Evolutionary conservation across 1,139 yeast species (phyloP), one percentile per base, ranked within the genome.

Genomic region (Citeromyces hawaiiensis): DNA sequence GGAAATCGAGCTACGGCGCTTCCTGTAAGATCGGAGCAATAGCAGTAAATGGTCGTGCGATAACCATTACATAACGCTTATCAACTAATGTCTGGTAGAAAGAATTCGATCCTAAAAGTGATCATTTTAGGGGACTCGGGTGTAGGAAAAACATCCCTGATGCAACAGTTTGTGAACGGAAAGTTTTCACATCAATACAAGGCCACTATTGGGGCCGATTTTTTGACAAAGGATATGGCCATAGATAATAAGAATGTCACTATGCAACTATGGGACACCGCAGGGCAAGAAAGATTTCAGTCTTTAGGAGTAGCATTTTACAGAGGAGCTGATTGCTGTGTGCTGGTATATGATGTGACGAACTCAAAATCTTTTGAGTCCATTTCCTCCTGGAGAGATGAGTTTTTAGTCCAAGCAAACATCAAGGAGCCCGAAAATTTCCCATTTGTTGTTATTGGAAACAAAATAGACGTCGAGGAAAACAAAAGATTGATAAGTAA

Each of bases 271-370:
- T 91, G 98, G 98, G 98, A 91, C 57, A 91, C 98, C 36, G 98
- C 98, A 2, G 98, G 98, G 25, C 98, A 91, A 65, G 98, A 91
- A 61, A 68, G 98, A 49, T 91, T 91, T 67, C 98, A 91, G 62
- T 80, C 94, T 44, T 68, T 91, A 47, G 98, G 98, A 14, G 97
- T 91, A 37, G 98, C 98, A 1, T 91, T 91, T 59, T 91, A 91
- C 60, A 70, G 98, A 51, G 98, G 98, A 31, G 96, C 98, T 1
- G 98, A 91, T 60, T 91, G 98, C 61, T 91, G 98, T 61, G 97
- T 91, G 8, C 70, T 91, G 45, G 94, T 93, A 50, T 88, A 82
- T 59, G 97, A 88, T 56, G 96, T 91, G 38, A 87, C 94, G 45
- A 88, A 88, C 61, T 81, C 85, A 47, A 87, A 87, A 61, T 83